A percentile compares a stretch with the other conserved stretches of the same genome.
Evolutionary conservation across 805 yeast species (phyloP).

Genomic region (Blastobotrys mokoenaii): DNA sequence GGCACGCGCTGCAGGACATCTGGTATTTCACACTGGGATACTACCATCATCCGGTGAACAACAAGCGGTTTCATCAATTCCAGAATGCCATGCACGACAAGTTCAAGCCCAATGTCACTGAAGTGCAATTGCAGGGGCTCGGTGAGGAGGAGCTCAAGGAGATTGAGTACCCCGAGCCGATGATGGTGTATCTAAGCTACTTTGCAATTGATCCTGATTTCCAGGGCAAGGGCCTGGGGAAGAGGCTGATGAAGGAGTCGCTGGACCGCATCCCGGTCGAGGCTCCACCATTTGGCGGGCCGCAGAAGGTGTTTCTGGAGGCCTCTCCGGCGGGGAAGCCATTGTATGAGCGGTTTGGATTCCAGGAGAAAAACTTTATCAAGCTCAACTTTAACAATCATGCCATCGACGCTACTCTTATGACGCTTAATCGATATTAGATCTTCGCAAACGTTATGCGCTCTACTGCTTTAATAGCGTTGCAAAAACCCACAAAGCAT

Average conservation of each 20-base stretch:
- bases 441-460: too few species aligned
- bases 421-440: too few species aligned
- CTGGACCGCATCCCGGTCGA: constrained; percentile 7
- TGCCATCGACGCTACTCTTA: too few species aligned
- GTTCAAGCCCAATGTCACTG: constrained; percentile 4
- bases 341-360: constrained; percentile 12
- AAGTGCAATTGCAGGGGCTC: constrained; percentile 4
- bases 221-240: constrained; percentile 14
- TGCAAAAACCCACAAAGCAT: too few species aligned
- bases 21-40: constrained; percentile 5
- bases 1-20: background rate
- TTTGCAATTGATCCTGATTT: constrained; percentile 8
- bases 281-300: constrained; percentile 11
- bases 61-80: constrained; percentile 2
- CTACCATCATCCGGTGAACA: constrained; percentile 8
- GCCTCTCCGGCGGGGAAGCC: constrained; percentile 10
- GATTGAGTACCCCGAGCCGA: constrained; percentile 5
- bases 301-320: constrained; percentile 10
- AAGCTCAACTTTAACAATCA: too few species aligned
- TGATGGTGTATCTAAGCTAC: constrained; percentile 7
- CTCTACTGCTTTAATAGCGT: too few species aligned
- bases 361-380: background rate
- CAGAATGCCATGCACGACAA: background rate
- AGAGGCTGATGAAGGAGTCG: constrained; percentile 4
- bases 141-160: constrained; percentile 7